These are phyloP conservation scores for Coemansia guatemalensis DNA, from an alignment of 192 early-diverging fungal genomes.

Conservation along the genomic window DNA sequence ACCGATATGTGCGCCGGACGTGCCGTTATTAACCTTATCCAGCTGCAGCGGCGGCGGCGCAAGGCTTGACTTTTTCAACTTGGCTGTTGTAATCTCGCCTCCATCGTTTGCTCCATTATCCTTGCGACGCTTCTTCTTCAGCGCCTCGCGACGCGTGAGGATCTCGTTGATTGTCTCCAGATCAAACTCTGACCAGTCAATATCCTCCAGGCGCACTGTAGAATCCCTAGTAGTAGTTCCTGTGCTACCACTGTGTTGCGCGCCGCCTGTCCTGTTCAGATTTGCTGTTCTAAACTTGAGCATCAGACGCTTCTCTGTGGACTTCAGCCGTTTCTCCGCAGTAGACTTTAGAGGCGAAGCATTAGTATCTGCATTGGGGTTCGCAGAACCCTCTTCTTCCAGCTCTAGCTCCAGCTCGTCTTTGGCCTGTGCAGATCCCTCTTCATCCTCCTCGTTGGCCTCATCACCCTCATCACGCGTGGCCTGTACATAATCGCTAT, in stretches of 20 bases:
- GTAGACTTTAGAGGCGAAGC: background rate
- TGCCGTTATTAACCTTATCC: background rate
- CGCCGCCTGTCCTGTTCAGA: too few species aligned
- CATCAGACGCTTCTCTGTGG: slow-evolving; percentile 35
- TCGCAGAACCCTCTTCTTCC: background rate
- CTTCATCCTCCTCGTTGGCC: slow-evolving; percentile 12
- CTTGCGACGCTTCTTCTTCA: slow-evolving; percentile 19
- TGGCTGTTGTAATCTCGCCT: slow-evolving; percentile 18
- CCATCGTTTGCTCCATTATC: background rate
- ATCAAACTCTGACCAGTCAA: slow-evolving; percentile 56
- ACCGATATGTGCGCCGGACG: background rate
- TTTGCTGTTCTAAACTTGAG: slow-evolving; percentile 36
- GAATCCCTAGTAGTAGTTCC: background rate
- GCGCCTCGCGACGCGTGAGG: slow-evolving; percentile 38
- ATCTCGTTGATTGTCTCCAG: slow-evolving; percentile 43
- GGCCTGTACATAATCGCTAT: slow-evolving; percentile 35
- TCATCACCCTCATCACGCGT: slow-evolving; percentile 13
- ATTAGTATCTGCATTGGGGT: background rate
- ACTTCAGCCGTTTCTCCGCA: slow-evolving; percentile 3
- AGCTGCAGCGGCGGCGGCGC: slow-evolving; percentile 42
- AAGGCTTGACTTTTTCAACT: slow-evolving; percentile 47
- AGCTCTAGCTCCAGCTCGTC: background rate
- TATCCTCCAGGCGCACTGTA: slow-evolving; percentile 26
- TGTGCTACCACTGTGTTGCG: background rate
- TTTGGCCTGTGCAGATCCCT: slow-evolving; percentile 2